These are phyloP conservation scores for Pistacia vera DNA, from an alignment of 345 rosid species.

Conservation along the genomic window DNA sequence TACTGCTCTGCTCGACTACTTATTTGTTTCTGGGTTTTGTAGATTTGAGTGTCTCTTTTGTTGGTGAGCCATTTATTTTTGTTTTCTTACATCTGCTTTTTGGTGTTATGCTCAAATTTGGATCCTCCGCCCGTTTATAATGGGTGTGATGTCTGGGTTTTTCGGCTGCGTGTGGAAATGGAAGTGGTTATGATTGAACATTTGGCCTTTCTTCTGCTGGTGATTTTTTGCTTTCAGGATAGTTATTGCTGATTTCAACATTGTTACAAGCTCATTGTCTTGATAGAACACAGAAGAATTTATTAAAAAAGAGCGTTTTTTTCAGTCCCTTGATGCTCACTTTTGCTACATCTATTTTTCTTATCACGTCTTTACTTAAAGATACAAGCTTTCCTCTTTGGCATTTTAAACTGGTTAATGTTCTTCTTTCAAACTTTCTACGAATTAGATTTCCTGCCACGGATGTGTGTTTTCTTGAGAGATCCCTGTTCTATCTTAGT, in stretches of 20 bases:
- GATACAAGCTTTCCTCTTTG: neutral
- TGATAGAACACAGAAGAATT: neutral
- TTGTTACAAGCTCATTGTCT: neutral
- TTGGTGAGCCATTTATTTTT: conserved; percentile 23
- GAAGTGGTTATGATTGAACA: neutral
- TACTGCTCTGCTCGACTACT: neutral
- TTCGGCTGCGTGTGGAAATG: neutral
- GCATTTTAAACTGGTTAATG: neutral
- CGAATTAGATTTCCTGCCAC: neutral
- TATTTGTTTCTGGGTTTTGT: conserved; percentile 32
- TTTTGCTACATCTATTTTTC: neutral
- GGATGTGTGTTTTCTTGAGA: neutral
- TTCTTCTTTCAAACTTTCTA: neutral
- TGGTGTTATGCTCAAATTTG: neutral
- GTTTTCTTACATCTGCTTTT: too few relatives aligned
- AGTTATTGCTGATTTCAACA: neutral
- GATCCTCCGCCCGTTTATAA: neutral
- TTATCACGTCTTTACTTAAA: neutral
- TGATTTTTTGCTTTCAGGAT: neutral
- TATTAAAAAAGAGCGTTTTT: neutral
- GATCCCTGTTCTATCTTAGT: neutral
- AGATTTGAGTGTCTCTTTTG: conserved; percentile 19
- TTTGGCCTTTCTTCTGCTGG: neutral
- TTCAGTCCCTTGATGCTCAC: neutral
- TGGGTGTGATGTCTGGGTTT: too few relatives aligned